Evolutionary conservation across 2,329 filamentous ascomycete species (phyloP).

Genomic region (Colletotrichum tropicale): DNA sequence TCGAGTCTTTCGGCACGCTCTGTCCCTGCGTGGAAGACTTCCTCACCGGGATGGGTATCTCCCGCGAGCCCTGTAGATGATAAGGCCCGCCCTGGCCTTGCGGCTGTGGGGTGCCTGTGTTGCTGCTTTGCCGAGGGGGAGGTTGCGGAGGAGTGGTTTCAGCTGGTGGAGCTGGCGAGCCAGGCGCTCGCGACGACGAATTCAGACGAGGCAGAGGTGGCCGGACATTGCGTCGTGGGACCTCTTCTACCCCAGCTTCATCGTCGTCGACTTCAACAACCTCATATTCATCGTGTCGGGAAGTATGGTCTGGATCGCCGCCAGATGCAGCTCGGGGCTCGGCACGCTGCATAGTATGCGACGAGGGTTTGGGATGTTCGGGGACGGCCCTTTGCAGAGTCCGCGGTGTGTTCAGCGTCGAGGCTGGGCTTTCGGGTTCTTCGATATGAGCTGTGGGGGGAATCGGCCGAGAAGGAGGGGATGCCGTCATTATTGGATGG

Average conservation of each 20-base stretch:
- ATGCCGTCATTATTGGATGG: conserved; percentile 16
- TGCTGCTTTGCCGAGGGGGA: not conserved
- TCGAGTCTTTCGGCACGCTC: not conserved
- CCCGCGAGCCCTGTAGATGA: conserved; percentile 13
- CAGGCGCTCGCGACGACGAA: conserved; percentile 18
- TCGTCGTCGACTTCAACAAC: conserved; percentile 18
- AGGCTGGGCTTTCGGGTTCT: conserved; percentile 1
- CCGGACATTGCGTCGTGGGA: not conserved
- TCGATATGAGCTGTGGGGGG: conserved; percentile 10
- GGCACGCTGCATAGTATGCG: conserved; percentile 8
- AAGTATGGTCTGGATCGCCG: conserved; percentile 8
- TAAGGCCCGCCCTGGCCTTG: conserved; percentile 8
- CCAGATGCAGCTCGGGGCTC: not conserved
- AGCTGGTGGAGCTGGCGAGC: not conserved
- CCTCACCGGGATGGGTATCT: conserved; percentile 21
- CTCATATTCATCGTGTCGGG: conserved; percentile 18
- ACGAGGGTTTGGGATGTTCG: not conserved
- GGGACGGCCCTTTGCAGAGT: conserved; percentile 4
- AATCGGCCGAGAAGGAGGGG: conserved; percentile 13
- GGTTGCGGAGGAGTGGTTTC: not conserved
- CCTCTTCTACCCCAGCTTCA: conserved; percentile 1
- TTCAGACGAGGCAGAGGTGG: conserved; percentile 20
- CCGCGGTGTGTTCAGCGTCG: not conserved
- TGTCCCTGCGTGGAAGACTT: conserved; percentile 2
- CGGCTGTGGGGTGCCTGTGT: not conserved